These are phyloP conservation scores for Gossypium raimondii DNA, from an alignment of 345 rosid species.

Conservation along the genomic window DNA sequence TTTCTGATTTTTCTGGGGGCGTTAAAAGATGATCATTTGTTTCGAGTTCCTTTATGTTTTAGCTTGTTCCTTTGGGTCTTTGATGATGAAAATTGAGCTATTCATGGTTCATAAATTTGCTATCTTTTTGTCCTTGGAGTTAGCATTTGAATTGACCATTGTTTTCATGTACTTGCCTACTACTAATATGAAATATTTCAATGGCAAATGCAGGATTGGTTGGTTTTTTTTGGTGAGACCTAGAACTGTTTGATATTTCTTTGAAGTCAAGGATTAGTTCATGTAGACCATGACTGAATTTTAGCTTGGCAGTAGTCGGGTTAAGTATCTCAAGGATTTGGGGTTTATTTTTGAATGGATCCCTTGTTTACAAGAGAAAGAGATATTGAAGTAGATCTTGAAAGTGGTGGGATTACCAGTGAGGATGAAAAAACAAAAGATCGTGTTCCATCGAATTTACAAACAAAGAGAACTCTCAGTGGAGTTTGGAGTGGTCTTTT, in stretches of 20 bases:
- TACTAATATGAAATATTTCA: background rate
- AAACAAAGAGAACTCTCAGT: constrained; percentile 21
- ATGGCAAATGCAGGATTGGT: constrained; percentile 16
- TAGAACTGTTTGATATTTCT: background rate
- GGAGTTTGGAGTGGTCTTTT: constrained; percentile 29
- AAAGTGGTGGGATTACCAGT: constrained; percentile 49
- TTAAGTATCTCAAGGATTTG: background rate
- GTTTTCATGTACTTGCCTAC: background rate
- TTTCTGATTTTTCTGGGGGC: background rate
- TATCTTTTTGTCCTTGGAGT: background rate
- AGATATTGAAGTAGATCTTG: constrained; percentile 48
- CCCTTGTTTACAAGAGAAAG: constrained; percentile 26
- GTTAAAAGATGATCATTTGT: background rate
- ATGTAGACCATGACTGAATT: background rate
- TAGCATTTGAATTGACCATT: background rate
- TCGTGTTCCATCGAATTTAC: constrained; percentile 23
- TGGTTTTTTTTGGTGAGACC: background rate
- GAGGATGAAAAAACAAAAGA: constrained; percentile 38
- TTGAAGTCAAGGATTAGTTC: background rate
- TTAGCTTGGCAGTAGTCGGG: background rate
- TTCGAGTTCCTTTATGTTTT: background rate
- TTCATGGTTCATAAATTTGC: background rate
- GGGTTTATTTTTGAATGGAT: constrained; percentile 28
- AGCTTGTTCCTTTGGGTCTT: background rate
- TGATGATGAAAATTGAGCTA: background rate